A percentile compares a stretch with the other conserved stretches of the same genome.
Evolutionary conservation across 441 rosid species (phyloP).

Genomic region (Syzygium syzygioides): DNA sequence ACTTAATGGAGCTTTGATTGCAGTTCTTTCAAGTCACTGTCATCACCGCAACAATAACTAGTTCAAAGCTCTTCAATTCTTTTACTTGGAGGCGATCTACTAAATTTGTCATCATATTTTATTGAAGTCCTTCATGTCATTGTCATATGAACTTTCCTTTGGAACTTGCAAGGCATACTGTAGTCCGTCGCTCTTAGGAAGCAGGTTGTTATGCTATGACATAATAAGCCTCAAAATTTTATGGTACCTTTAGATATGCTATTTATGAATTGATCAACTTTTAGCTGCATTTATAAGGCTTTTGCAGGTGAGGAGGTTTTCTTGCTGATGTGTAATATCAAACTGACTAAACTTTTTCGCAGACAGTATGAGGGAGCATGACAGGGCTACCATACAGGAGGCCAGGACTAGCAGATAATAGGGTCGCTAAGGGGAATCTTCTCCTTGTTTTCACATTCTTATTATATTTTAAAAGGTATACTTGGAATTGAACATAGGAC

Average conservation of each 20-base stretch:
- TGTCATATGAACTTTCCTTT: background rate
- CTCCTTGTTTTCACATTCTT: background rate
- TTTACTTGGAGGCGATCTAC: background rate
- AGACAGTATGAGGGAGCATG: constrained; percentile 89
- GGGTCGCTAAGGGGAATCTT: constrained; percentile 76
- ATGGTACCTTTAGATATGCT: background rate
- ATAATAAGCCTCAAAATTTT: background rate
- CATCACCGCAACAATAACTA: background rate
- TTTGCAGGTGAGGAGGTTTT: background rate
- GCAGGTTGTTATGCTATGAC: background rate
- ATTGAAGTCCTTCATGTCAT: background rate
- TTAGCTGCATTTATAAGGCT: background rate
- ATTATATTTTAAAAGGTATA: background rate
- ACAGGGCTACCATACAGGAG: constrained; percentile 92
- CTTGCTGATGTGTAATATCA: background rate
- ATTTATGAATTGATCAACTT: background rate
- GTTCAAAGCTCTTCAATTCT: background rate
- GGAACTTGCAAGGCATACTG: background rate
- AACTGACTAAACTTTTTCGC: background rate
- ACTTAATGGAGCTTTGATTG: background rate
- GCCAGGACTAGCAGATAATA: constrained; percentile 97
- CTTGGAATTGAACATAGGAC: background rate
- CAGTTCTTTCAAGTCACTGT: background rate
- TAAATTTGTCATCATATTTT: background rate
- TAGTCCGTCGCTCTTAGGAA: background rate